These are phyloP conservation scores for Aschersonia sp. DNA, from an alignment of 2,329 filamentous ascomycete species.

Conservation along the genomic window DNA sequence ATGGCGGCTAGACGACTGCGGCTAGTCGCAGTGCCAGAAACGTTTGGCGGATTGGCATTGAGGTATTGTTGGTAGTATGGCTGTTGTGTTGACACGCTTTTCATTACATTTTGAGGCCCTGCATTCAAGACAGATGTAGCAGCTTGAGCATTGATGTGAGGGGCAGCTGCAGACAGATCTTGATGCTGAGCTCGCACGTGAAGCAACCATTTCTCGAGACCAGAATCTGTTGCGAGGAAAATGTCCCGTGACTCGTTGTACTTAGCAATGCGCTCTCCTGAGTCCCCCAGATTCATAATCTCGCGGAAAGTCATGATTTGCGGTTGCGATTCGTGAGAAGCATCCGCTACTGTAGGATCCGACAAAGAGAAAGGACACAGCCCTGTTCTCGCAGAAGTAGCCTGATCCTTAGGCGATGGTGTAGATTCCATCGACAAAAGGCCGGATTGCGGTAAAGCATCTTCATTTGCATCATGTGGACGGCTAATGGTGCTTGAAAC, in stretches of 20 bases:
- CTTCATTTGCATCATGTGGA: constrained; percentile 30
- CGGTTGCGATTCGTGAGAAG: constrained; percentile 4
- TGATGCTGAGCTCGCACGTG: constrained; percentile 29
- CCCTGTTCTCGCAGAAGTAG: constrained; percentile 8
- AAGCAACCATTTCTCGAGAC: constrained; percentile 46
- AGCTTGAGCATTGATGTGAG: constrained; percentile 12
- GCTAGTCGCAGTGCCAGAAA: constrained; percentile 13
- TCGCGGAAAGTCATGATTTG: constrained; percentile 52
- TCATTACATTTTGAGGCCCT: constrained; percentile 10
- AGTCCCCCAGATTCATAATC: constrained; percentile 54
- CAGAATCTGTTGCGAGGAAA: constrained; percentile 60
- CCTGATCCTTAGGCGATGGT: constrained; percentile 24
- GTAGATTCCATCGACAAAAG: constrained; percentile 20
- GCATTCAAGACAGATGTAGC: constrained; percentile 7
- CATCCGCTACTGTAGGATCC: constrained; percentile 2
- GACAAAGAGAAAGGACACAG: background rate
- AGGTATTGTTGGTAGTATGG: constrained; percentile 43
- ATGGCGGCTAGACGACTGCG: constrained; percentile 21
- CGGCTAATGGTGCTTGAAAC: constrained; percentile 12
- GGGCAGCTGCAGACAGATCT: constrained; percentile 15
- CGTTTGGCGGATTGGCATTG: constrained; percentile 24
- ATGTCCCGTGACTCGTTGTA: constrained; percentile 60
- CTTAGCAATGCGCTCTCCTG: constrained; percentile 54
- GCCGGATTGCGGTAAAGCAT: constrained; percentile 19
- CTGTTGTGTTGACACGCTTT: constrained; percentile 19